These are phyloP conservation scores for Passiflora organensis DNA, from an alignment of 345 rosid species.

Conservation along the genomic window DNA sequence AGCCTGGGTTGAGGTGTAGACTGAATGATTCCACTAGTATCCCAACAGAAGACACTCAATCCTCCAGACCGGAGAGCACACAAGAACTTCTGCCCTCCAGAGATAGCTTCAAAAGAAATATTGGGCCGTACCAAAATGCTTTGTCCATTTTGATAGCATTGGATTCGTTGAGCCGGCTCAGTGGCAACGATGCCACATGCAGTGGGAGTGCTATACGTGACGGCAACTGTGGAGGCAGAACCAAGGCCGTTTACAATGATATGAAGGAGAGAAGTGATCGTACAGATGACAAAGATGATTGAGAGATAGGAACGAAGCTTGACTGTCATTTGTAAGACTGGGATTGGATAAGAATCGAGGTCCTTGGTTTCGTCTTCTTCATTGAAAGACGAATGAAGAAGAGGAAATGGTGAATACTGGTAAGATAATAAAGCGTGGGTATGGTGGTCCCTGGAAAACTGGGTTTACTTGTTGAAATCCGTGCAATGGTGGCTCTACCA, in stretches of 20 bases:
- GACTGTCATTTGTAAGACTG: constrained; percentile 24
- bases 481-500: no score
- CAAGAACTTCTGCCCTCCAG: constrained; percentile 44
- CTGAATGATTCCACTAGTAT: constrained; percentile 11
- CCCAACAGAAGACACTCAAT: constrained; percentile 45
- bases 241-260: constrained; percentile 33
- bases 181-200: constrained; percentile 47
- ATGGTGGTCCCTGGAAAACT: constrained; percentile 1
- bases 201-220: constrained; percentile 27
- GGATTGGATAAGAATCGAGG: background rate
- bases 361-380: constrained; percentile 17
- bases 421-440: background rate
- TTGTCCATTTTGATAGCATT: constrained; percentile 39
- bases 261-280: background rate
- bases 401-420: background rate
- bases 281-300: constrained; percentile 4
- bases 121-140: constrained; percentile 26
- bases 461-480: background rate
- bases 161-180: constrained; percentile 33
- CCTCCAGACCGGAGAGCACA: constrained; percentile 56
- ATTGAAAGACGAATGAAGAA: constrained; percentile 3
- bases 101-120: constrained; percentile 45
- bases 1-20: constrained; percentile 24
- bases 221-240: constrained; percentile 41
- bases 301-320: constrained; percentile 1